Percentiles rank a stretch among this genome's conserved stretches.
These are phyloP conservation scores for Cryomyces antarcticus DNA, from an alignment of 495 filamentous ascomycete species.

Conservation along the genomic window DNA sequence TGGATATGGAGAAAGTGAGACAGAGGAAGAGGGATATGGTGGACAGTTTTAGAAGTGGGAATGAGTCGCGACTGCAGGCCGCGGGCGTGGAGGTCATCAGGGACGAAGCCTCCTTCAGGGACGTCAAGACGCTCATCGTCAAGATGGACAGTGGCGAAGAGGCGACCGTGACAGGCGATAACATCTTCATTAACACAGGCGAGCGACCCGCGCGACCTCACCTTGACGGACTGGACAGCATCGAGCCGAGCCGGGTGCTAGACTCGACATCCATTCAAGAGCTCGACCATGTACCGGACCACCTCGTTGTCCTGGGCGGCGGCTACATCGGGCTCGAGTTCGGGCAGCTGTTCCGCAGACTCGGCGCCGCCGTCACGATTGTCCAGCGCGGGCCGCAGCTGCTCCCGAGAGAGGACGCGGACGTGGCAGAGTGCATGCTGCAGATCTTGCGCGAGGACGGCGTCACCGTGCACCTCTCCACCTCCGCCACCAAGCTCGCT, in stretches of 20 bases:
- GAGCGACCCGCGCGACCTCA: conserved; percentile 20
- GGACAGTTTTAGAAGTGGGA: conserved; percentile 23
- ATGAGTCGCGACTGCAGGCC: conserved; percentile 18
- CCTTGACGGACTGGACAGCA: conserved; percentile 17
- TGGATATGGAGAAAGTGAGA: conserved; percentile 27
- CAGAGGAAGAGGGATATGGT: conserved; percentile 34
- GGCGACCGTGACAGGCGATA: conserved; percentile 15
- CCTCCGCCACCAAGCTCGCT: conserved; percentile 4
- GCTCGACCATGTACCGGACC: conserved; percentile 23
- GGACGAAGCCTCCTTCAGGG: conserved; percentile 23
- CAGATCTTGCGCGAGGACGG: conserved; percentile 24
- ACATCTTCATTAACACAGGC: conserved; percentile 27
- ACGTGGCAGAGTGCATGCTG: conserved; percentile 18
- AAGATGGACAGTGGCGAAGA: conserved; percentile 9
- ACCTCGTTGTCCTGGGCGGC: conserved; percentile 29
- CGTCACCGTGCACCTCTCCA: conserved; percentile 17
- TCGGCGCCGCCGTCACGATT: conserved; percentile 26
- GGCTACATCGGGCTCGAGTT: conserved; percentile 31
- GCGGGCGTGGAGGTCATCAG: conserved; percentile 26
- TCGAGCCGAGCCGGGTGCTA: conserved; percentile 16
- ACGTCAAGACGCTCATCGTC: conserved; percentile 15
- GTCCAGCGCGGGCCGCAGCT: conserved; percentile 23
- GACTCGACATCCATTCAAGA: conserved; percentile 29
- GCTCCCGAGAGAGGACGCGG: conserved; percentile 23
- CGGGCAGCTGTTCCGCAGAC: conserved; percentile 27